Evolutionary conservation across 148 eudicot genomes (phyloP).

Genomic region (Simmondsia chinensis): DNA sequence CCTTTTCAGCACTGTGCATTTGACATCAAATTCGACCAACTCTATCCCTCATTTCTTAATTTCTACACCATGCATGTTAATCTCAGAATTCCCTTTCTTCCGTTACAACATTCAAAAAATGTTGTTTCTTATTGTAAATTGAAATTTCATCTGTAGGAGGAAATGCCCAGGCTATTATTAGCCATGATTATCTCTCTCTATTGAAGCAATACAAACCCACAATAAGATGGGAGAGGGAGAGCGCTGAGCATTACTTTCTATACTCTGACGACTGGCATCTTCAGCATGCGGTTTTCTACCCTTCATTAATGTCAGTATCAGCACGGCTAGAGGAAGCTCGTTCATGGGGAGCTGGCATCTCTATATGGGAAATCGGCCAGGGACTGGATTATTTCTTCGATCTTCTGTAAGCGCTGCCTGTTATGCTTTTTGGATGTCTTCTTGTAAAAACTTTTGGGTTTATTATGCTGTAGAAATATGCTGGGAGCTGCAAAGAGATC

Average conservation of each 20-base stretch:
- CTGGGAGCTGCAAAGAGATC: slow-evolving; percentile 8
- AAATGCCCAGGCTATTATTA: slow-evolving; percentile 53
- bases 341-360: slow-evolving; percentile 84
- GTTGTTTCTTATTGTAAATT: not conserved
- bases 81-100: no score
- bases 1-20: no score
- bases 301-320: slow-evolving; percentile 57
- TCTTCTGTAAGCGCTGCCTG: slow-evolving; percentile 29
- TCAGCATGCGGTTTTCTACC: slow-evolving; percentile 85
- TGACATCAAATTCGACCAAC: no score
- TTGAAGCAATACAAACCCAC: slow-evolving; percentile 58
- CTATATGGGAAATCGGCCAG: slow-evolving; percentile 99
- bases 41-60: no score
- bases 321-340: slow-evolving; percentile 73
- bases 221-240: slow-evolving; percentile 66
- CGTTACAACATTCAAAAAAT: no score
- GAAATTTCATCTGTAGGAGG: slow-evolving; percentile 49
- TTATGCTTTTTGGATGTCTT: not conserved
- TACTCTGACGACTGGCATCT: slow-evolving; percentile 49
- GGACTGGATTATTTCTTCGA: slow-evolving; percentile 86
- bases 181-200: slow-evolving; percentile 78
- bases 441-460: slow-evolving; percentile 6
- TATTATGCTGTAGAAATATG: not conserved
- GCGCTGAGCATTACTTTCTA: slow-evolving; percentile 75
- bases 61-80: no score